Base-by-base conservation (phyloP, 1,284 basidiomycete species). In the Pholiota adiposa region DNA sequence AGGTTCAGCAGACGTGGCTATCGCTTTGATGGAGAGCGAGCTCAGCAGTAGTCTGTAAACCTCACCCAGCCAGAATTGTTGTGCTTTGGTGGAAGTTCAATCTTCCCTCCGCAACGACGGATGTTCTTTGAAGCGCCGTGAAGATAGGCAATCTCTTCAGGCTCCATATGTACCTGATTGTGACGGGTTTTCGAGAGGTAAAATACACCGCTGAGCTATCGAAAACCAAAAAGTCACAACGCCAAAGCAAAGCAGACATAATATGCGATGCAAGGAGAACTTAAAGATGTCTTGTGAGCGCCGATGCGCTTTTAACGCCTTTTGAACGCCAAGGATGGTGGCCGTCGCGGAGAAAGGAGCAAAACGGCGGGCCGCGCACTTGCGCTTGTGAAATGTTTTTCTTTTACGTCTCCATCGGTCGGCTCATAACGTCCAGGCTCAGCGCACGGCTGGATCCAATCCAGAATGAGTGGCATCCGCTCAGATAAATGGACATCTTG, bases 1-100 rank as follows among this genome's bases (percentile, higher is more conserved):
- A 27, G 65, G 65, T 6, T 66, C 62, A 14, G 65, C 65, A 8
- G 55, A 61, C 21, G 14, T 52, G 6, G 65, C 54, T 16, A 33
- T 65, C 19, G 6, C 34, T 2, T 49, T 63, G 18, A 19, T 65
- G 54, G 61, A 65, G 29, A 38, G 33, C 19, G 54, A 61, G 36
- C 36, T 48, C 21, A 33, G 21, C n/a, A n/a, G n/a, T n/a, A n/a
- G n/a, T n/a, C n/a, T n/a, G n/a, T n/a, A n/a, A n/a, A n/a, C n/a
- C n/a, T n/a, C n/a, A n/a, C n/a, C n/a, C n/a, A n/a, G n/a, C n/a
- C n/a, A n/a, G n/a, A n/a, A n/a, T n/a, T n/a, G 29, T 31, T 31
- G 29, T 11, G n/a, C 29, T 31, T 11, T 31, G 29, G 5, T 31
- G 29, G 27, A 49, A 49, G 18, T 44, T 44, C 9, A 23, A 44